Evolutionary conservation across 2,329 filamentous ascomycete genomes (phyloP).

Genomic region (Epichloe hybrida): DNA sequence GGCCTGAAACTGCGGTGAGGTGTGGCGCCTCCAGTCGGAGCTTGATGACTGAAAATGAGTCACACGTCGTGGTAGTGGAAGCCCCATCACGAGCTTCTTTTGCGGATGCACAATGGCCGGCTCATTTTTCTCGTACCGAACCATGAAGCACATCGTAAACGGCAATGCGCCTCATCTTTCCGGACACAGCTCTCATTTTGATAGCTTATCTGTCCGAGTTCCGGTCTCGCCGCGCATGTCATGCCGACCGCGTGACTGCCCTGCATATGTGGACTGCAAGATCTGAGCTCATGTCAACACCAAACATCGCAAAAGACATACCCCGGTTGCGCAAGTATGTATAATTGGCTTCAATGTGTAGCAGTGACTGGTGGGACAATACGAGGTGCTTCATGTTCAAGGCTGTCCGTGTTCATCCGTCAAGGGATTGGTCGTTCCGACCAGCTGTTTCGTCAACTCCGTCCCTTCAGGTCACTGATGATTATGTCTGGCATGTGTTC

Average conservation of each 20-base stretch:
- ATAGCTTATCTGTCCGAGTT: not conserved
- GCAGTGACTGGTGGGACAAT: not conserved
- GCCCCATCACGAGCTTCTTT: too few species aligned
- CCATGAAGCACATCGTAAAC: not conserved
- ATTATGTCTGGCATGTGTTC: not conserved
- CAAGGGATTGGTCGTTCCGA: too few species aligned
- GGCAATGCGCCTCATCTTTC: not conserved
- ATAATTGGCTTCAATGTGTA: not conserved
- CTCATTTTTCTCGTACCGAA: not conserved
- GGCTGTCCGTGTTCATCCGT: too few species aligned
- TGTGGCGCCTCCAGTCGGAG: not conserved
- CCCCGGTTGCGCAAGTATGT: not conserved
- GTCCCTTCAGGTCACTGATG: not conserved
- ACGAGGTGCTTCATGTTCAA: too few species aligned
- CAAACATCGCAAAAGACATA: not conserved
- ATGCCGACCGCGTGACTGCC: not conserved
- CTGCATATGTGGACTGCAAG: not conserved
- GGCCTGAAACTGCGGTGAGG: slow-evolving; percentile 1
- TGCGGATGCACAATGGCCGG: too few species aligned
- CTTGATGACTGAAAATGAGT: too few species aligned
- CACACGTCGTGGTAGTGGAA: too few species aligned
- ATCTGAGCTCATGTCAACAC: slow-evolving; percentile 2
- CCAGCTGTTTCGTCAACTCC: too few species aligned
- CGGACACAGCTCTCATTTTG: not conserved
- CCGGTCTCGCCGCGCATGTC: not conserved